Percentiles rank a stretch among this genome's conserved stretches.
Conservation (phyloP, 192 early-diverging fungal species). For the Rhizophagus sp. region DNA sequence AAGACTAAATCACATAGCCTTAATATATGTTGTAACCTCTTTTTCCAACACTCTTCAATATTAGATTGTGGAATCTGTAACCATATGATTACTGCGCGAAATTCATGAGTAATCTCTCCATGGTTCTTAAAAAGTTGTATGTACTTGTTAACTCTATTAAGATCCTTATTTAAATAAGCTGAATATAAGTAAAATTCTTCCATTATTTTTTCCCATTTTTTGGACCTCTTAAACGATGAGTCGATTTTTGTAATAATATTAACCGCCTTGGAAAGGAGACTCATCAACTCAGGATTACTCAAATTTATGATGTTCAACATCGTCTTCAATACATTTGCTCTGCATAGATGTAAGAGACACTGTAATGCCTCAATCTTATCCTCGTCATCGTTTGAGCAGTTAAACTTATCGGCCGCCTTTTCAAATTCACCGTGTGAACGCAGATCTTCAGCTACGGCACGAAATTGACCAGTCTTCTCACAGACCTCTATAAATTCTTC, state of each 20-base stretch:
- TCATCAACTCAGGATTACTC: not conserved
- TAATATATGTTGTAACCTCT: not conserved
- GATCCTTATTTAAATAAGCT: slow-evolving; percentile 16
- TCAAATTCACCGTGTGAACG: not conserved
- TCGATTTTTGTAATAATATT: not conserved
- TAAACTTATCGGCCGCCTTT: not conserved
- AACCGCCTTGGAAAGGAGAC: not conserved
- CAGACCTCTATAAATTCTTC: slow-evolving; percentile 18
- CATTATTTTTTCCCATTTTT: not conserved
- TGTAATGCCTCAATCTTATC: not conserved
- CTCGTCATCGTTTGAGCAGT: not conserved
- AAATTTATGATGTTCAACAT: not conserved
- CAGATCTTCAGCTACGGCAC: not conserved
- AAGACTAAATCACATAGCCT: not conserved
- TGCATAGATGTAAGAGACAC: slow-evolving; percentile 8
- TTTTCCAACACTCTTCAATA: not conserved
- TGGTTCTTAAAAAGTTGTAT: not conserved
- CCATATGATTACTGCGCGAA: slow-evolving; percentile 18
- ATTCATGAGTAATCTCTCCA: not conserved
- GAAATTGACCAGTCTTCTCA: slow-evolving; percentile 4
- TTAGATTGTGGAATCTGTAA: not conserved
- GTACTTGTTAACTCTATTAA: not conserved
- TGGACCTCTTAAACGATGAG: not conserved
- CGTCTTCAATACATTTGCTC: not conserved
- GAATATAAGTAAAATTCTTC: slow-evolving; percentile 15